Evolutionary conservation across 2,329 filamentous ascomycete species (phyloP), one percentile per base, ranked within the genome.

Genomic region (Colletotrichum viniferum): DNA sequence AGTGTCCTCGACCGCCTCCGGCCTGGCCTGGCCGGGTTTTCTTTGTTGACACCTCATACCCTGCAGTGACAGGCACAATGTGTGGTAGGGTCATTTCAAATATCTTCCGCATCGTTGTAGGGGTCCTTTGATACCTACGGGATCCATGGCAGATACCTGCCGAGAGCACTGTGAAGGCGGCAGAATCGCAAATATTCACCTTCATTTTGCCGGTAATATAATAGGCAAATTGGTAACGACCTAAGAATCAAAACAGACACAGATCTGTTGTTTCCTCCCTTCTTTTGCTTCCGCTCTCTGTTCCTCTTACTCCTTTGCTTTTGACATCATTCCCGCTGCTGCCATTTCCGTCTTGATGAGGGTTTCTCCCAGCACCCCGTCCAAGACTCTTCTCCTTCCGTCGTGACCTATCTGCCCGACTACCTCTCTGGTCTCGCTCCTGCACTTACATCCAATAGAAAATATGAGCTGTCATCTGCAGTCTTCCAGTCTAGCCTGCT

Each of bases 381-480:
- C 56, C 7, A 30, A 7, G 21, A 18, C 16, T 60, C 26, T 60
- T 32, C n/a, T 48, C 24, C 26, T 60, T 60, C 56, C 7, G 26
- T 60, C 26, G 18, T 61, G 16, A n/a, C 12, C 18, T 21, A n/a
- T 12, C n/a, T 7, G n/a, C 43, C n/a, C 10, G 18, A 48, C 18
- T 48, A 18, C n/a, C 43, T 48, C 43, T 48, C 43, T 14, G 28
- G 34, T 30, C 13, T 34, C 18, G 28, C 56, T 34, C 13, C 12
- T 61, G 32, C 16, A 61, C 30, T n/a, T 21, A 21, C 21, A 63
- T 28, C 16, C 60, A 38, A 8, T 26, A 9, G 21, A 30, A 43
- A 32, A 63, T 43, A 36, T 72, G 72, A 72, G 10, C 18, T 66
- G 36, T 75, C 69, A 68, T 48, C 64, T 75, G 73, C 73, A 52